Base-by-base conservation (phyloP, 257 asterid genomes). In the Eustoma russellianum region DNA sequence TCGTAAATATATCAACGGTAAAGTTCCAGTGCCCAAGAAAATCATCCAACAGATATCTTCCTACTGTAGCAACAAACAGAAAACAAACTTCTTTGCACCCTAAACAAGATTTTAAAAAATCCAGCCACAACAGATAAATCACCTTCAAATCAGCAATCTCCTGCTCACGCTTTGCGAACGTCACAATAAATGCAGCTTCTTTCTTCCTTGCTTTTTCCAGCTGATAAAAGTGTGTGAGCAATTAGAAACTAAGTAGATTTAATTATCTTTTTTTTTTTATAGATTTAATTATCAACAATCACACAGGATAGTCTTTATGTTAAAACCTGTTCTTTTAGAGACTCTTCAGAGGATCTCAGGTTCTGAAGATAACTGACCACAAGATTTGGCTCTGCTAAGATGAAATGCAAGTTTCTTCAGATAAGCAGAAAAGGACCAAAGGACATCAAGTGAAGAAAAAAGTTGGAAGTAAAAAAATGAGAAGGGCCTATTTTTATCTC, bases 111-210 rank as follows among this genome's bases (percentile, higher is more conserved):
- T 9, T 18, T 6, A 48, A 17, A 9, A n/a, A 17, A 5, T 46
- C 24, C 50, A 47, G n/a, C n/a, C 50, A 24, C 15, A 34, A 59
- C 0, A 41, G 46, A 46, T 48, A 66, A 41, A 60, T 57, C 71
- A 84, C 98, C 98, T 91, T 92, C 81, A 92, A 70, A 64, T 92
- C 98, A 67, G 98, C 93, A 74, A 92, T 92, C 85, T 92, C 98
- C 75, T 85, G 98, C 76, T 92, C 98, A 60, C 98, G 83, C 68
- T 92, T 92, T 13, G 95, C 95, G 79, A 92, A 87, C 41, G 96
- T 88, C 61, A 92, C 91, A 57, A 92, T 88, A 74, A 90, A 86
- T 52, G 95, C 98, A 55, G 94, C 96, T 74, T 92, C 98, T 68
- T 88, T 92, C 70, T 85, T 88, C 85, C 83, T 92, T 40, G 94